Evolutionary conservation across 1,284 basidiomycete species (phyloP), one percentile per base, ranked within the genome.

Genomic region (Pholiota adiposa): DNA sequence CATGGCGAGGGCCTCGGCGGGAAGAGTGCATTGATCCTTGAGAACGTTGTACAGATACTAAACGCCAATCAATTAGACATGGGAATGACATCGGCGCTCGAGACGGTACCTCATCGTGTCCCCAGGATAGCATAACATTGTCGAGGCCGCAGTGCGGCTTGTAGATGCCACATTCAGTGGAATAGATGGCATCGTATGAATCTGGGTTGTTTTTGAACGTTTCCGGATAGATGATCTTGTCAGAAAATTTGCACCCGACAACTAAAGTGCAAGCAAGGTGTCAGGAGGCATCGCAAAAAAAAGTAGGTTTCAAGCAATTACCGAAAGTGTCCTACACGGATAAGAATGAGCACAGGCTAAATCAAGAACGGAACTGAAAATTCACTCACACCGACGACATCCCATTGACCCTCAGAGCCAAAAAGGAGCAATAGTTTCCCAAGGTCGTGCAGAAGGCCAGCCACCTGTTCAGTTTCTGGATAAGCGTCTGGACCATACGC

Each of bases 51-150:
- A 93, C 7, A 93, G 77, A 69, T 93, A 93, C 89, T 92, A 64
- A 34, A 53, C 51, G 29, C 21, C 14, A 52, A 54, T 46, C 56
- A 61, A 46, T 27, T 44, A 53, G 63, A 38, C 69, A 63, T 60
- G 43, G 58, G 36, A 54, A 53, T 64, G 41, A 53, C 25, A 59
- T 60, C 53, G 58, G 59, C 54, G 48, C 33, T 46, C 33, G n/a
- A 44, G 25, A 16, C 56, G 78, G 34, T 67, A 88, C 88, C 82
- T 94, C 93, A 70, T 96, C 94, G 71, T 96, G 94, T 4, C 94
- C 94, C 89, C 92, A 96, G 27, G 88, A 90, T 33, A 96, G 77
- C 91, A 96, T 93, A 62, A 96, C 92, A 70, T 95, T 94, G 63
- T 94, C 90, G 14, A 97, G 83, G 3, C 94, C 94, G 69, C 94